These are phyloP conservation scores for Nidularia sp. DNA, from an alignment of 768 basidiomycete genomes.

Conservation along the genomic window DNA sequence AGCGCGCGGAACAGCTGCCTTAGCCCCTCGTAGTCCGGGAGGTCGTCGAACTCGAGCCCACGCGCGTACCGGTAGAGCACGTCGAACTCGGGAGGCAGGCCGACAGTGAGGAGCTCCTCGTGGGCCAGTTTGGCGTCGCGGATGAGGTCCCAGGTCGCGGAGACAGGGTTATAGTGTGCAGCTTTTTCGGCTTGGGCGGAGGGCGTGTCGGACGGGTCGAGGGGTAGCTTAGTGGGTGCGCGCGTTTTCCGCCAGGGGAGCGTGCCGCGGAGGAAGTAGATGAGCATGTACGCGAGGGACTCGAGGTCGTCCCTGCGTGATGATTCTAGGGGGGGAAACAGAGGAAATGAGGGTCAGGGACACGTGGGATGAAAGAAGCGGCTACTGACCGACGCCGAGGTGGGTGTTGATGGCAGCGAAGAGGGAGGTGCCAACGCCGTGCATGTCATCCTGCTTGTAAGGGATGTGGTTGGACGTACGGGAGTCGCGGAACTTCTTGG, in stretches of 20 bases:
- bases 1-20: slow-evolving; percentile 66
- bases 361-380: neutral
- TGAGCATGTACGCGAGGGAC: slow-evolving; percentile 77
- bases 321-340: slow-evolving; percentile 42
- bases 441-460: slow-evolving; percentile 68
- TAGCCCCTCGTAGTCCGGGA: slow-evolving; percentile 85
- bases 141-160: slow-evolving; percentile 75
- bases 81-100: slow-evolving; percentile 78
- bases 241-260: slow-evolving; percentile 77
- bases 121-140: slow-evolving; percentile 67
- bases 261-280: slow-evolving; percentile 75
- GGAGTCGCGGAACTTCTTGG: slow-evolving; percentile 71
- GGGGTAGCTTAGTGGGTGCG: slow-evolving; percentile 37
- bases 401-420: slow-evolving; percentile 77
- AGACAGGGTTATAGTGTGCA: slow-evolving; percentile 44
- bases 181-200: neutral
- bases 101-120: slow-evolving; percentile 65
- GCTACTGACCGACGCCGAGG: slow-evolving; percentile 61
- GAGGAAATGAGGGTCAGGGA: neutral
- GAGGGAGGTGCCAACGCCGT: slow-evolving; percentile 75
- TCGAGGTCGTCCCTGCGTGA: slow-evolving; percentile 79
- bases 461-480: slow-evolving; percentile 65
- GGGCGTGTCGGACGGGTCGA: slow-evolving; percentile 14
- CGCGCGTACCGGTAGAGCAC: slow-evolving; percentile 79
- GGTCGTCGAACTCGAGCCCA: slow-evolving; percentile 80